A percentile compares a stretch with the other conserved stretches of the same genome.
Evolutionary conservation across 306 rosid genomes (phyloP).

Genomic region (Glycine tomentella): DNA sequence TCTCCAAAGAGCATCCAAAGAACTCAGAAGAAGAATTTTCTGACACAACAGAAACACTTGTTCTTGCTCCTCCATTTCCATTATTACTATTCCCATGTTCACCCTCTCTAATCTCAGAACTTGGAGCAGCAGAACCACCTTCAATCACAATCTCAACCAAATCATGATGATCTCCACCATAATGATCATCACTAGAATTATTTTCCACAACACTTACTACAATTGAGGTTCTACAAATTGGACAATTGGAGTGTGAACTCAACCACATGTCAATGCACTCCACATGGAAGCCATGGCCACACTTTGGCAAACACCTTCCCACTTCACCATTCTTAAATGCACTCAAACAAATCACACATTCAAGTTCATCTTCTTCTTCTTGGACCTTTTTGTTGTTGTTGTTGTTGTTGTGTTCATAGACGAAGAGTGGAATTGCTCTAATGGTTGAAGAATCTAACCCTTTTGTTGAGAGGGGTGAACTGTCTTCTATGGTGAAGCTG

Average conservation of each 20-base stretch:
- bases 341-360: conserved; percentile 86
- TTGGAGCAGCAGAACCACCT: not conserved
- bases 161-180: conserved; percentile 43
- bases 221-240: conserved; percentile 77
- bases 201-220: conserved; percentile 23
- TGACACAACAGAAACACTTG: conserved; percentile 32
- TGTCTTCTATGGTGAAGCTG: conserved; percentile 52
- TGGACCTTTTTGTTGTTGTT: not conserved
- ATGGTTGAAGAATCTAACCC: conserved; percentile 70
- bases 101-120: conserved; percentile 51
- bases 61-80: not conserved
- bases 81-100: not conserved
- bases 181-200: conserved; percentile 1
- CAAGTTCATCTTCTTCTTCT: conserved; percentile 44
- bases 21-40: conserved; percentile 56
- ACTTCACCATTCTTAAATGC: conserved; percentile 70
- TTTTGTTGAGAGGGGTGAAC: conserved; percentile 57
- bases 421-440: conserved; percentile 72
- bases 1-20: conserved; percentile 74
- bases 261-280: conserved; percentile 96
- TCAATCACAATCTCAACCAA: conserved; percentile 56
- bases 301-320: conserved; percentile 73
- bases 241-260: conserved; percentile 77
- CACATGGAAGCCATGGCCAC: conserved; percentile 82
- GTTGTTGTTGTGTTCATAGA: conserved; percentile 41